Conservation (phyloP, 2,329 filamentous ascomycete species). For the Claviceps sp. region DNA sequence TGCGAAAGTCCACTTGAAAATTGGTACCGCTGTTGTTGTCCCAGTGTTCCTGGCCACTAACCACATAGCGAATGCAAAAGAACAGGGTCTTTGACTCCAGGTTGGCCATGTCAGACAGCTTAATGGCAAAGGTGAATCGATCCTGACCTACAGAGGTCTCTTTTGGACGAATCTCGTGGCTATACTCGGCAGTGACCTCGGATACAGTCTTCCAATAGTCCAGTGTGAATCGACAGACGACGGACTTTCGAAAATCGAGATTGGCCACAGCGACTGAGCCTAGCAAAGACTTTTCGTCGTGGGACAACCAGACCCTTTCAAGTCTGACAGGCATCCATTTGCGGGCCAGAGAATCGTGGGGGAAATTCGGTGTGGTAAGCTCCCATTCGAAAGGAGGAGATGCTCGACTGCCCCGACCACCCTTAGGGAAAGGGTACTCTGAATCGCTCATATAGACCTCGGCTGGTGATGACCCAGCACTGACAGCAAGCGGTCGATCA, state of each 20-base stretch:
- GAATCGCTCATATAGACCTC: slow-evolving; percentile 76
- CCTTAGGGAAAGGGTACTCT: slow-evolving; percentile 72
- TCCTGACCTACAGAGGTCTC: slow-evolving; percentile 59
- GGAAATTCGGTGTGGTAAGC: slow-evolving; percentile 74
- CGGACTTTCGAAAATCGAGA: slow-evolving; percentile 74
- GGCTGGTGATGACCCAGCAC: slow-evolving; percentile 80
- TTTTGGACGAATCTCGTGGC: slow-evolving; percentile 59
- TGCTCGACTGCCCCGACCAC: slow-evolving; percentile 20
- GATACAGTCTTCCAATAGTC: slow-evolving; percentile 99
- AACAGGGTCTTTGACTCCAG: slow-evolving; percentile 86
- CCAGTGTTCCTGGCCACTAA: slow-evolving; percentile 80
- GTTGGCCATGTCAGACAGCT: slow-evolving; percentile 79
- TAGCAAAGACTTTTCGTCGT: slow-evolving; percentile 74
- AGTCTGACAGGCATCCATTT: slow-evolving; percentile 58
- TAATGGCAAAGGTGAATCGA: slow-evolving; percentile 88
- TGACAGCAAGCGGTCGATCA: slow-evolving; percentile 89
- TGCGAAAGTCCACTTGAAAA: slow-evolving; percentile 87
- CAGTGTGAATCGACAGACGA: slow-evolving; percentile 87
- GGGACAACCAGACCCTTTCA: slow-evolving; percentile 75
- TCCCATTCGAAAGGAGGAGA: slow-evolving; percentile 67
- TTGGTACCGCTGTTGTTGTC: slow-evolving; percentile 83
- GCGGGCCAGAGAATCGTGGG: slow-evolving; percentile 38
- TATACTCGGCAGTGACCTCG: slow-evolving; percentile 81
- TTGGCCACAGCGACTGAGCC: slow-evolving; percentile 80
- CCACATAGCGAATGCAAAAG: slow-evolving; percentile 79